Evolutionary conservation across 176 grass and related monocot genomes (phyloP), one percentile per base, ranked within the genome.

Genomic region (Eleusine coracana): DNA sequence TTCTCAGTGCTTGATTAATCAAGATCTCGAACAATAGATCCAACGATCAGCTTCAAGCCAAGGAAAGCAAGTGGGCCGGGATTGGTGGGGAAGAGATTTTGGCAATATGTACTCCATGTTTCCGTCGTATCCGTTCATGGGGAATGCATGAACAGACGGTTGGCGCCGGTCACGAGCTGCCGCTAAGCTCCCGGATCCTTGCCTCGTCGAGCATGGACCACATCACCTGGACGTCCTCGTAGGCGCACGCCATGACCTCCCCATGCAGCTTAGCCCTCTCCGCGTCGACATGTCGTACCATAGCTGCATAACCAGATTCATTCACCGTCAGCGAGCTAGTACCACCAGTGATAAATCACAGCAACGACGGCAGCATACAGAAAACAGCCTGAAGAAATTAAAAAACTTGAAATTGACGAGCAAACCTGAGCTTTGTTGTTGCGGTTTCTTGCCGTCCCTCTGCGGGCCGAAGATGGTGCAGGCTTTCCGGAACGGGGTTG

Each of bases 131-230:
- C 77, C 31, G 23, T 49, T 25, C 11, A 51, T 39, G 63, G 34
- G 16, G 51, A 56, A 56, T 23, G 63, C 44, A 54, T 25, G 48
- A 40, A 55, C 31, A 17, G 79, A 81, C 14, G n/a, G 20, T 44
- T 21, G 72, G 34, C 16, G 21, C 45, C 37, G 34, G 76, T 88
- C 83, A 91, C 40, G 92, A 89, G 74, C 60, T 89, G n/a, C 68
- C 48, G 1, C 77, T 77, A 55, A 82, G 25, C 7, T 92, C 89
- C 10, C 52, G 39, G 2, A 84, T 68, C 77, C 73, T 87, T 50
- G 92, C 88, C 74, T 95, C 87, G 84, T 92, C 90, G 21, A 95
- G 93, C 77, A 95, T 95, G 56, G 88, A 90, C 93, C 93, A 92
- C 93, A 95, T 92, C 44, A 95, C 90, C 63, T 88, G 90, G 18